Evolutionary conservation across 768 basidiomycete genomes (phyloP), one percentile per base, ranked within the genome.

Genomic region (Lactarius akahatsu): DNA sequence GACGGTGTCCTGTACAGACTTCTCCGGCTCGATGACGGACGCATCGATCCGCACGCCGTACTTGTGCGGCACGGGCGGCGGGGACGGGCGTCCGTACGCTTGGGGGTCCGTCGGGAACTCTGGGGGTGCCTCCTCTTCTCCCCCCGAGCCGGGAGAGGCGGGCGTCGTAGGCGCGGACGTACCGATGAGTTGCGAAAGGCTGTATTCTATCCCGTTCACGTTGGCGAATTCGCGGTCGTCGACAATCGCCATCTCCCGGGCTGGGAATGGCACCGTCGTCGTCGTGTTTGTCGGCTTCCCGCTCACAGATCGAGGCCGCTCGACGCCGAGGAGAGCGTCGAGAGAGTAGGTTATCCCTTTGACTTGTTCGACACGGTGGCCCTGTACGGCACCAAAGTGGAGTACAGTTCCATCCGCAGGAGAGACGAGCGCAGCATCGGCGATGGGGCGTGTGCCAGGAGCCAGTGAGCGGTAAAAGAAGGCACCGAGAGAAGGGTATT

Each of bases 281-380:
- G 23, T n/a, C 1, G 13, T 36, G 5, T 26, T 32, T 1, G 59
- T 47, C n/a, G 61, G 47, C 6, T 26, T 54, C 0, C 77, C 77
- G 2, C 81, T 74, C 4, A 78, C 76, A 9, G 84, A 77, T 20
- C 76, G 74, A 0, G 82, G 79, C 8, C 79, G 79, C 64, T 90
- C 86, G 38, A 88, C 82, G 43, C 97, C 97, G 18, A 99, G 86
- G 0, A 99, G 81, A 0, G 96, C 95, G 68, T 97, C 92, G 15
- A 99, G 84, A 1, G 95, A 97, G 74, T 99, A 99, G 0, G 94
- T 97, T 69, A 96, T 90, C 18, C 97, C 97, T 77, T 99, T 99
- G 73, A 99, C 93, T 77, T 98, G 96, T 74, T 97, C 96, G 60
- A 99, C 92, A 32, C 86, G 85, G 58, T 86, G 80, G 71, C 86